Percentiles rank a stretch among this genome's conserved stretches.
These are phyloP conservation scores for Cladosporium sp. DNA, from an alignment of 2,329 filamentous ascomycete genomes.

Conservation along the genomic window DNA sequence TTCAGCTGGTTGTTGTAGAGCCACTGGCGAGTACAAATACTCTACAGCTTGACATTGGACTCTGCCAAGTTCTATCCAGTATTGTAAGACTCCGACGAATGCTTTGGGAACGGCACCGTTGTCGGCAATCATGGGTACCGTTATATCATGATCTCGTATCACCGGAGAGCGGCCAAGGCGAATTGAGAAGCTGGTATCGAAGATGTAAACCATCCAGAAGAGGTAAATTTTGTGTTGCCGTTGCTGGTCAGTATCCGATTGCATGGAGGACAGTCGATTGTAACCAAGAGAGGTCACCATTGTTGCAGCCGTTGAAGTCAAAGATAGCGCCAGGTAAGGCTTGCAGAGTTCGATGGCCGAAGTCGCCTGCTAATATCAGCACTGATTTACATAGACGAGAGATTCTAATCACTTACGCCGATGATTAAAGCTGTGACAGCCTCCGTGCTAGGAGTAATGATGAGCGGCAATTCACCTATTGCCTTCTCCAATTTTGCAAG, in stretches of 20 bases:
- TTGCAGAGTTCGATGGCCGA: slow-evolving; percentile 59
- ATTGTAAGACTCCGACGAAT: slow-evolving; percentile 45
- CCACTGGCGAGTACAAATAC: slow-evolving; percentile 8
- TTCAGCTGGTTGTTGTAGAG: slow-evolving; percentile 12
- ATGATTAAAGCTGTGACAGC: slow-evolving; percentile 15
- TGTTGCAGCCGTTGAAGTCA: slow-evolving; percentile 54
- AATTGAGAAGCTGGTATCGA: slow-evolving; percentile 56
- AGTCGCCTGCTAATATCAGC: slow-evolving; percentile 42
- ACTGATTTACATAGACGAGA: no score
- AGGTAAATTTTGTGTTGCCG: slow-evolving; percentile 36
- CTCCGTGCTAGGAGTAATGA: slow-evolving; percentile 15
- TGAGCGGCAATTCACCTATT: slow-evolving; percentile 14
- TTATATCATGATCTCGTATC: slow-evolving; percentile 58
- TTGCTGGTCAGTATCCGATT: slow-evolving; percentile 10
- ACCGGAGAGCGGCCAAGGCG: slow-evolving; percentile 51
- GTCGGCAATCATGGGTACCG: slow-evolving; percentile 38
- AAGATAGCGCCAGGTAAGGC: slow-evolving; percentile 60
- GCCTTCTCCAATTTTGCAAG: slow-evolving; percentile 10
- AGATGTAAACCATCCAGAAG: slow-evolving; percentile 57
- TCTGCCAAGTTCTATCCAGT: slow-evolving; percentile 53
- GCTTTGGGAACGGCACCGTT: slow-evolving; percentile 27
- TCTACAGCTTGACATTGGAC: slow-evolving; percentile 50
- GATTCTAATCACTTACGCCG: slow-evolving; percentile 17
- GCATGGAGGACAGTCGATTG: slow-evolving; percentile 17
- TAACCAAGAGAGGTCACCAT: slow-evolving; percentile 54